Conservation (phyloP, 345 rosid genomes). For the Iberis pinnata region DNA sequence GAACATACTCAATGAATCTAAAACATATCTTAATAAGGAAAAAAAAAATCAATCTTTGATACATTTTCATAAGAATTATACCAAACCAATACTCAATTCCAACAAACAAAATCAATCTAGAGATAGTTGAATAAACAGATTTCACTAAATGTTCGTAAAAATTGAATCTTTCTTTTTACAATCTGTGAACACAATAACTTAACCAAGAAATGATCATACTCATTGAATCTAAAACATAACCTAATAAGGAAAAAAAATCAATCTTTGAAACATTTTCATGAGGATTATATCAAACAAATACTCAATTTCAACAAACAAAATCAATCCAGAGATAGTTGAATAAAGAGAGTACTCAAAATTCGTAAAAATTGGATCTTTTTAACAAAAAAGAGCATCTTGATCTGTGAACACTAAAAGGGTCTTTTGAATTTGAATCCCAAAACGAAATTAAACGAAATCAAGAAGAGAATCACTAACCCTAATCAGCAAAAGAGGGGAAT, state of each 20-base stretch:
- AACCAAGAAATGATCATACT: not conserved
- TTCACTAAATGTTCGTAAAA: not conserved
- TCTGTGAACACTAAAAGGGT: slow-evolving; percentile 14
- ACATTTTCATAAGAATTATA: not conserved
- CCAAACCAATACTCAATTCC: not conserved
- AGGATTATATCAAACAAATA: not conserved
- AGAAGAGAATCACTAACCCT: not conserved
- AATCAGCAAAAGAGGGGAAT: not conserved
- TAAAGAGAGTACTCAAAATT: not conserved
- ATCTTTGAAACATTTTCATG: not conserved
- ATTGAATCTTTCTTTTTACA: not conserved
- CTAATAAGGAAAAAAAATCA: slow-evolving; percentile 22
- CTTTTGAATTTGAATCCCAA: not conserved
- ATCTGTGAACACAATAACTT: slow-evolving; percentile 18
- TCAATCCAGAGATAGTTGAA: not conserved
- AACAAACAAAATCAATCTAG: not conserved
- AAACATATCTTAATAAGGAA: slow-evolving; percentile 2
- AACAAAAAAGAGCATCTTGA: not conserved
- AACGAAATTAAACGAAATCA: not conserved
- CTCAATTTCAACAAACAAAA: not conserved
- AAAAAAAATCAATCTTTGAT: slow-evolving; percentile 11
- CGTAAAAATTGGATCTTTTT: not conserved
- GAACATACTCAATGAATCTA: not conserved
- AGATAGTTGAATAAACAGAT: not conserved
- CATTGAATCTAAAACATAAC: not conserved